Evolutionary conservation across 2,329 filamentous ascomycete genomes (phyloP), one percentile per base, ranked within the genome.

Genomic region (Penicillium sp.): DNA sequence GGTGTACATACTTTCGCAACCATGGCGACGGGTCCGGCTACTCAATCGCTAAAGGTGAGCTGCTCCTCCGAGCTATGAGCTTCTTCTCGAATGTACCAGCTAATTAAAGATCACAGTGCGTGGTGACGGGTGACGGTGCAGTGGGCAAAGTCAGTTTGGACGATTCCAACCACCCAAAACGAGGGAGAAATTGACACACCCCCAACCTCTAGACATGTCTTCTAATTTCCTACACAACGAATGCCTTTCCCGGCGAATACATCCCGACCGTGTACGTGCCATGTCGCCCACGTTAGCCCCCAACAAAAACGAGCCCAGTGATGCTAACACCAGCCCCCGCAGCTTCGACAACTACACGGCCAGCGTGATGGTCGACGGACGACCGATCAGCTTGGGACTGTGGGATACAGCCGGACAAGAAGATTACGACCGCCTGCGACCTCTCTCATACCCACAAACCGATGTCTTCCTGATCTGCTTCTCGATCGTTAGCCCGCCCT

Each of bases 351-450:
- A 98, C 78, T 97, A 97, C 79, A 95, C 92, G 32, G 93, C 93
- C 58, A 95, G 90, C 78, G 93, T 98, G 48, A 96, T 96, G 89
- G 93, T 97, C 49, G 93, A 97, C 78, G 90, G 91, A 65, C 95
- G 95, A 78, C 92, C 92, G 53, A 95, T 97, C 75, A 96, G 90
- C 74, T 76, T 98, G 63, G 93, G 92, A 61, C 78, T 98, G 28
- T 97, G 93, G 92, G 92, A 98, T 87, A 98, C 92, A 59, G 92
- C 92, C 60, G 92, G 92, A 67, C 93, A 97, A 78, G 92, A 97
- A 77, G 92, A 97, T 80, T 97, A 97, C 77, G 92, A 97, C 71
- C 82, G 92, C 73, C 80, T 97, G 68, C 86, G 92, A 66, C 92
- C 92, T 55, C 83, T 98, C 53, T 97, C 92, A 37, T 98, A 97